phyloP scores from a whole-genome alignment of 495 filamentous ascomycete genomes.

The Penicillium lagena region DNA sequence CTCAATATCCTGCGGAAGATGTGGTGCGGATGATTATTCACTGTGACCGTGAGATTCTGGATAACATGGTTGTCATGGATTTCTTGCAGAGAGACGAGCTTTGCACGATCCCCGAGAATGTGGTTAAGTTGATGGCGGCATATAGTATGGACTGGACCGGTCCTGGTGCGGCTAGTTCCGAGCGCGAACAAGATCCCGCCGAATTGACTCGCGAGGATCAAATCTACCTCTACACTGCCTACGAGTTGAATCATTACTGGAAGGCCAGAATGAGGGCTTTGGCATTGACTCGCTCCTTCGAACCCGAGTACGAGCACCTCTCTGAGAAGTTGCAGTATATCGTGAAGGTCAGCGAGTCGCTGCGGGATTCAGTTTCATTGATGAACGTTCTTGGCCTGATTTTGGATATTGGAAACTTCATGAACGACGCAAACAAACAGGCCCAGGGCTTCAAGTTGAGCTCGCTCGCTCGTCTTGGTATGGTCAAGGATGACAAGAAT shows the following conservation, averaged over 20 bases:
- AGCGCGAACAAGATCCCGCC: conserved; percentile 76
- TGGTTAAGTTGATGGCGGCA: conserved; percentile 82
- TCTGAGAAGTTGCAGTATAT: conserved; percentile 74
- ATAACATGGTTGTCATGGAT: conserved; percentile 94
- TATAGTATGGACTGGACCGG: conserved; percentile 97
- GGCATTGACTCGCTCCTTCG: conserved; percentile 74
- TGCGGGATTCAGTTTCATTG: conserved; percentile 82
- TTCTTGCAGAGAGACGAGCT: conserved; percentile 90
- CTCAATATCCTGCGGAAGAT: conserved; percentile 69
- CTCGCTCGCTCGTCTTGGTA: conserved; percentile 86
- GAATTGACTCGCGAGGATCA: conserved; percentile 94
- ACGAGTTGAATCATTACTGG: conserved; percentile 97
- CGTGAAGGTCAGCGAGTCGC: conserved; percentile 76
- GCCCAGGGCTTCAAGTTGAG: conserved; percentile 96
- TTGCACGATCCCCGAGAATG: conserved; percentile 86
- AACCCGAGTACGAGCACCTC: conserved; percentile 87
- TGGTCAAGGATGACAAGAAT: conserved; percentile 99
- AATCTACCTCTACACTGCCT: conserved; percentile 88
- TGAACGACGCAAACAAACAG: conserved; percentile 99
- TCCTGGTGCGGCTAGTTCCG: conserved; percentile 69
- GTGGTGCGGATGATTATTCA: conserved; percentile 91
- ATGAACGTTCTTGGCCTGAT: conserved; percentile 97
- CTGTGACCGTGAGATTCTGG: conserved; percentile 85
- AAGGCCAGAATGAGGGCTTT: conserved; percentile 93
- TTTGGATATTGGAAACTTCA: conserved; percentile 97